Evolutionary conservation across 1,139 yeast genomes (phyloP).

Genomic region (Debaryomyces fabryi): DNA sequence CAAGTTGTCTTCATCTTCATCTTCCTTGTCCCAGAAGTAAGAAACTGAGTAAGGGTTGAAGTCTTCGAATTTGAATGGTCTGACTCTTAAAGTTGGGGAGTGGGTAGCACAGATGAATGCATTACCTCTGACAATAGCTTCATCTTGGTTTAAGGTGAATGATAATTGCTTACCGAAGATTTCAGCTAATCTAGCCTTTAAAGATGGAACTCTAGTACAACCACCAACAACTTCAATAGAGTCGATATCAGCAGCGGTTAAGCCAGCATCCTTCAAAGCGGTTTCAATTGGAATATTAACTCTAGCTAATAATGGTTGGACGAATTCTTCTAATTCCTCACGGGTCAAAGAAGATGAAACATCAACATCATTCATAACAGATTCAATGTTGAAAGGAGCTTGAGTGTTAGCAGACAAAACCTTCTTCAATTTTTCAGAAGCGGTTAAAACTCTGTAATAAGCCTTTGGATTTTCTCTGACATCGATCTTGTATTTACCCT

Average conservation of each 20-base stretch:
- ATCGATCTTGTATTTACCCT: slow-evolving; percentile 90
- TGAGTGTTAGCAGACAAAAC: slow-evolving; percentile 92
- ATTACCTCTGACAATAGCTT: slow-evolving; percentile 98
- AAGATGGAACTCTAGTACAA: slow-evolving; percentile 93
- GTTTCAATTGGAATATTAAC: slow-evolving; percentile 75
- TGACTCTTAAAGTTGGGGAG: slow-evolving; percentile 97
- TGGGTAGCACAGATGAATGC: slow-evolving; percentile 99
- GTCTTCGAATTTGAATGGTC: slow-evolving; percentile 98
- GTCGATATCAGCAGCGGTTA: slow-evolving; percentile 75
- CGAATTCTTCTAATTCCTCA: slow-evolving; percentile 89
- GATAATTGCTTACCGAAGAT: slow-evolving; percentile 87
- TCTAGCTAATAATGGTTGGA: slow-evolving; percentile 78
- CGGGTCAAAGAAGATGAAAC: slow-evolving; percentile 88
- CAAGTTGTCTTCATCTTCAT: slow-evolving; percentile 86
- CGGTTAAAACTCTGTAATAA: slow-evolving; percentile 85
- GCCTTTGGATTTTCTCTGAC: slow-evolving; percentile 92
- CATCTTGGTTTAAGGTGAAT: slow-evolving; percentile 97
- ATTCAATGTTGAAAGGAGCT: slow-evolving; percentile 95
- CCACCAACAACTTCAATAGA: slow-evolving; percentile 97
- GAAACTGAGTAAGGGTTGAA: slow-evolving; percentile 90
- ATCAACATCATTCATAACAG: slow-evolving; percentile 96
- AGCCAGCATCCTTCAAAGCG: slow-evolving; percentile 81
- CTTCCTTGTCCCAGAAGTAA: slow-evolving; percentile 93
- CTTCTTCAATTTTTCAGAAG: slow-evolving; percentile 93
- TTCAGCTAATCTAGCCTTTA: slow-evolving; percentile 79